These are phyloP conservation scores for Ogataea dorogensis DNA, from an alignment of 805 yeast genomes.

Conservation along the genomic window DNA sequence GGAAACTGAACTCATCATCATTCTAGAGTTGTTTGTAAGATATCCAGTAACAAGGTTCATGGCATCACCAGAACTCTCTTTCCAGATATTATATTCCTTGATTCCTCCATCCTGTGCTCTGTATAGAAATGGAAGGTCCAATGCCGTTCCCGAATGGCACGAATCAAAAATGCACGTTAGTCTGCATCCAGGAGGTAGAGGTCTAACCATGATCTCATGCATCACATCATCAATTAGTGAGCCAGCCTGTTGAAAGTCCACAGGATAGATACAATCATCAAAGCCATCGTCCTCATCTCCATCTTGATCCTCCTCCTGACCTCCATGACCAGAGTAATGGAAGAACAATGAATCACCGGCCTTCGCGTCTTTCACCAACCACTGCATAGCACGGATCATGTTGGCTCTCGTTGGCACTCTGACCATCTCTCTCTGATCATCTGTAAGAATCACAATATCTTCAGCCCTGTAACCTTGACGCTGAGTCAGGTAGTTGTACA, in stretches of 20 bases:
- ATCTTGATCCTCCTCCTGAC: conserved; percentile 59
- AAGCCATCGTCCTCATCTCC: conserved; percentile 38
- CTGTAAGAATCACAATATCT: conserved; percentile 60
- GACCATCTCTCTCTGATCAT: conserved; percentile 48
- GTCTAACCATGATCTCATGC: conserved; percentile 67
- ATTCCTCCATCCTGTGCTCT: conserved; percentile 75
- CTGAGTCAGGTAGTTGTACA: conserved; percentile 37
- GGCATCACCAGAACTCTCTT: conserved; percentile 71
- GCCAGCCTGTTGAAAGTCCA: conserved; percentile 58
- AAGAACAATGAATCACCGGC: conserved; percentile 78
- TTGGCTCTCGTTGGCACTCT: conserved; percentile 63
- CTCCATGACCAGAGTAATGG: conserved; percentile 89
- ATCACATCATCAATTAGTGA: conserved; percentile 71
- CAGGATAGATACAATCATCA: conserved; percentile 39
- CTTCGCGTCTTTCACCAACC: conserved; percentile 72
- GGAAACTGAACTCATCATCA: conserved; percentile 42
- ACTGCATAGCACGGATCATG: conserved; percentile 74
- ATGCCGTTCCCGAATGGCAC: conserved; percentile 81
- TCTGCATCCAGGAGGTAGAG: conserved; percentile 70
- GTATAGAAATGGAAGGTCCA: conserved; percentile 77
- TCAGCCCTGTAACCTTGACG: conserved; percentile 49
- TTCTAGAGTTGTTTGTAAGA: conserved; percentile 52
- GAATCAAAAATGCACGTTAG: conserved; percentile 80
- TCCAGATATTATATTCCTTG: conserved; percentile 76
- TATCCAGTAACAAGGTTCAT: conserved; percentile 58